A percentile compares a stretch with the other conserved stretches of the same genome.
phyloP scores from a whole-genome alignment of 176 grass and related monocot species.

The Hyparrhenia diplandra region DNA sequence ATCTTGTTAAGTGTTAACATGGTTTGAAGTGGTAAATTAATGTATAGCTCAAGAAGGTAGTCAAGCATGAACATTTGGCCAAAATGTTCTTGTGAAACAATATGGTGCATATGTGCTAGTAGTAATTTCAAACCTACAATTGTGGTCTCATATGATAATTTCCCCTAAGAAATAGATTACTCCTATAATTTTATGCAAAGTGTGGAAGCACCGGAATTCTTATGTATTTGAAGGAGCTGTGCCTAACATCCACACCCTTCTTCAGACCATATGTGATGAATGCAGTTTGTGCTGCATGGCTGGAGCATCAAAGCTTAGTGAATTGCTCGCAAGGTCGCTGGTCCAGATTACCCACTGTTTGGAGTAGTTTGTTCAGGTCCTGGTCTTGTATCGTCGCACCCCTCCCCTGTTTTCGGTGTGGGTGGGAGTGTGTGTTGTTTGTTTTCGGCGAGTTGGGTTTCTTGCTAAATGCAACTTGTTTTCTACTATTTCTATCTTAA shows the following conservation, averaged over 20 bases:
- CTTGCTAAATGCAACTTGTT: background rate
- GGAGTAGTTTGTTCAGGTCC: background rate
- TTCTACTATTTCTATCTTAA: background rate
- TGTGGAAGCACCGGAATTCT: background rate
- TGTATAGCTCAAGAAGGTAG: background rate
- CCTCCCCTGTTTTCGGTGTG: background rate
- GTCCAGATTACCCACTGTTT: background rate
- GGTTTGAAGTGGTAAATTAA: constrained; percentile 9
- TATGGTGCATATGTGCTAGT: background rate
- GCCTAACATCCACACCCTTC: background rate
- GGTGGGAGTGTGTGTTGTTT: background rate
- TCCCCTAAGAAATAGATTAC: background rate
- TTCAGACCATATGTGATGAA: background rate
- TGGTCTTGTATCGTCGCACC: background rate
- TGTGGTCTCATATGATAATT: background rate
- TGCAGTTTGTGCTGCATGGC: background rate
- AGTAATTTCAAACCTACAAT: background rate
- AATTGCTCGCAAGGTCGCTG: background rate
- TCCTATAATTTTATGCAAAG: background rate
- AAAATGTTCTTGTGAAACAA: background rate
- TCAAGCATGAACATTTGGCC: background rate
- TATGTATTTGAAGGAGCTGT: background rate
- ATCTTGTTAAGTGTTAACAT: constrained; percentile 5
- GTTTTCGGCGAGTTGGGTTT: background rate
- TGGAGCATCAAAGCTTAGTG: background rate